These are phyloP conservation scores for Ceriops tagal DNA, from an alignment of 345 rosid species.

Conservation along the genomic window DNA sequence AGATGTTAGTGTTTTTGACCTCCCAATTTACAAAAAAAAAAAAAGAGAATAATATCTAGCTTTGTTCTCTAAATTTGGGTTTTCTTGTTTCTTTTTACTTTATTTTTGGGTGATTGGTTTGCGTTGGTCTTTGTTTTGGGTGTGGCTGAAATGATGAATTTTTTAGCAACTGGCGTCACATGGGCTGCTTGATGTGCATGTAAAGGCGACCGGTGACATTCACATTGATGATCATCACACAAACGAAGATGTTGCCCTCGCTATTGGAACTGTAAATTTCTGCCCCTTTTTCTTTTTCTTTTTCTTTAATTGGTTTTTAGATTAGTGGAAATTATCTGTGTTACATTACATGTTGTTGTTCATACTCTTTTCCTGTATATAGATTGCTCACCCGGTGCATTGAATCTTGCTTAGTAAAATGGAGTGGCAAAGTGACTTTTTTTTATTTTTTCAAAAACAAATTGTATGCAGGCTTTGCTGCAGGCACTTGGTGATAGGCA, in stretches of 20 bases:
- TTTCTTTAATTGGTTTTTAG: background rate
- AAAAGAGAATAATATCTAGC: background rate
- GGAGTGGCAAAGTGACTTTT: too few relatives aligned
- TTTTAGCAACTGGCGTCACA: constrained; percentile 91
- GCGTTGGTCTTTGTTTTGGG: background rate
- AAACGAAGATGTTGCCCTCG: constrained; percentile 89
- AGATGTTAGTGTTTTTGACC: constrained; percentile 41
- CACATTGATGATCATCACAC: constrained; percentile 96
- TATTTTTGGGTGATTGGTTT: background rate
- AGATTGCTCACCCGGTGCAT: too few relatives aligned
- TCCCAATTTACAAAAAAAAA: background rate
- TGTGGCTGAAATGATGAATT: background rate
- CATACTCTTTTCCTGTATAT: too few relatives aligned
- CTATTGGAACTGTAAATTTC: constrained; percentile 70
- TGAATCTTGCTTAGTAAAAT: too few relatives aligned
- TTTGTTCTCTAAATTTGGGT: too few relatives aligned
- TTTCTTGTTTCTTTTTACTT: background rate
- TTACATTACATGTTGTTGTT: too few relatives aligned
- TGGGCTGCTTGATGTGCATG: constrained; percentile 84
- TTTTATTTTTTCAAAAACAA: too few relatives aligned
- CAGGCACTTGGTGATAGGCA: constrained; percentile 89
- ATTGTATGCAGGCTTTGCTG: constrained; percentile 55
- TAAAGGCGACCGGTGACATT: constrained; percentile 80
- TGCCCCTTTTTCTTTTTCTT: background rate
- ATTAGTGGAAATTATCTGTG: background rate